These are phyloP conservation scores for Phytopythium vexans DNA, from an alignment of 352 stramenopile genomes.

Conservation along the genomic window DNA sequence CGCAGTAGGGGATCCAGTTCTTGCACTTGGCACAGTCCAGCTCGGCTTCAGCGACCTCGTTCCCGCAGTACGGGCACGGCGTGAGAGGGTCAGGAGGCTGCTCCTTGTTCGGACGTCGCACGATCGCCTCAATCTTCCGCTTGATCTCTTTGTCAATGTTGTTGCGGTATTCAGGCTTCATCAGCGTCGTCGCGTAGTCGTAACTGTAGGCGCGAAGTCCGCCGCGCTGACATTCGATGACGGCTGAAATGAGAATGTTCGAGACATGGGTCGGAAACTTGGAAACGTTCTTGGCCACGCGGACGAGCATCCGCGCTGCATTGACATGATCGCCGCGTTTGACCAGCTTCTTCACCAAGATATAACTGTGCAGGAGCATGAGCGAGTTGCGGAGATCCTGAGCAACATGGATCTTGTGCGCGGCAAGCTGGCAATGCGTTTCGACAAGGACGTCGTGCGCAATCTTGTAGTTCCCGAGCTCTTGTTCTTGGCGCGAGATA, in stretches of 20 bases:
- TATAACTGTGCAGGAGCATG: conserved; percentile 92
- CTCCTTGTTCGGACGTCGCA: conserved; percentile 90
- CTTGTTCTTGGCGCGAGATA: conserved; percentile 92
- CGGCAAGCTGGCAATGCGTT: conserved; percentile 83
- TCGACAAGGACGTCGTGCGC: conserved; percentile 91
- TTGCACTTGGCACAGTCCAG: conserved; percentile 91
- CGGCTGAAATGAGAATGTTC: conserved; percentile 91
- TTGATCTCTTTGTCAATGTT: conserved; percentile 89
- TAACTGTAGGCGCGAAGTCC: conserved; percentile 89
- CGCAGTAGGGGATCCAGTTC: conserved; percentile 91
- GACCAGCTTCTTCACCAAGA: conserved; percentile 92
- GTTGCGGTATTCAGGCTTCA: conserved; percentile 88
- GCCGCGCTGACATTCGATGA: conserved; percentile 93
- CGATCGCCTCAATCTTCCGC: conserved; percentile 94
- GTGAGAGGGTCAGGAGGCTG: conserved; percentile 61
- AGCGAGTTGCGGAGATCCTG: conserved; percentile 86
- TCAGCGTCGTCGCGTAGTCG: conserved; percentile 90
- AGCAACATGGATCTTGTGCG: conserved; percentile 85
- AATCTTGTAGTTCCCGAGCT: conserved; percentile 91
- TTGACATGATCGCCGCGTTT: conserved; percentile 82
- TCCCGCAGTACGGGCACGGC: conserved; percentile 82
- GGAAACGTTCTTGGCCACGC: conserved; percentile 89
- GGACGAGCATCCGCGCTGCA: conserved; percentile 87
- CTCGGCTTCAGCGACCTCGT: conserved; percentile 80
- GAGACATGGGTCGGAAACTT: conserved; percentile 91